Base-by-base conservation (phyloP, 768 basidiomycete species). In the Agaricus bisporus region DNA sequence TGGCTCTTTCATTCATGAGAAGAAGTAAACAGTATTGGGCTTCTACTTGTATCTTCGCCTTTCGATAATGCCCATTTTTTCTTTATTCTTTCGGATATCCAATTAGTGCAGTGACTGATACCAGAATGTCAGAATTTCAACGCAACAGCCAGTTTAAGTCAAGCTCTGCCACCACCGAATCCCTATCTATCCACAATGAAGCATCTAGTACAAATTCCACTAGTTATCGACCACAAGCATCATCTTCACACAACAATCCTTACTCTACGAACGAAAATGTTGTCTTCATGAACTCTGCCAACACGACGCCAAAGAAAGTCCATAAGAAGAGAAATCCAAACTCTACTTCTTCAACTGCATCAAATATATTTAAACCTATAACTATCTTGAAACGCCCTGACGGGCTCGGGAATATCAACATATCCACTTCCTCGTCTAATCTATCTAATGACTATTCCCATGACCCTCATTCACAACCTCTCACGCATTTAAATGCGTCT, bases 361-460 rank as follows among this genome's bases (percentile, higher is more conserved):
- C 22, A 15, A 50, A 41, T n/a, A 26, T 28, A 38, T n/a, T 25
- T 17, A 52, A 52, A 20, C 22, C 42, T 9, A 52, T 52, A 52
- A 25, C 51, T 26, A 52, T 52, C 22, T 22, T 52, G 36, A 52
- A 52, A 39, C 43, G 51, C 18, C 35, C 36, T 18, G 51, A 45
- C 12, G 18, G 12, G 22, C 37, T 11, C 22, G 36, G n/a, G 28
- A 41, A 14, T 32, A 25, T 15, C 15, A 43, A 43, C 20, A 18
- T 39, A 7, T 15, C 25, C 18, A 8, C 39, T 15, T 38, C 48
- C 20, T 25, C 15, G 6, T 45, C 51, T 8, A 2, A 35, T 26
- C 9, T 11, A 28, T n/a, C 41, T 5, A 15, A n/a, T 14, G 12
- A 39, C 6, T 8, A 15, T 41, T 41, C 28, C 22, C 15, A 39